These are phyloP conservation scores for Leccinum barrowsii DNA, from an alignment of 768 basidiomycete species.

Conservation along the genomic window DNA sequence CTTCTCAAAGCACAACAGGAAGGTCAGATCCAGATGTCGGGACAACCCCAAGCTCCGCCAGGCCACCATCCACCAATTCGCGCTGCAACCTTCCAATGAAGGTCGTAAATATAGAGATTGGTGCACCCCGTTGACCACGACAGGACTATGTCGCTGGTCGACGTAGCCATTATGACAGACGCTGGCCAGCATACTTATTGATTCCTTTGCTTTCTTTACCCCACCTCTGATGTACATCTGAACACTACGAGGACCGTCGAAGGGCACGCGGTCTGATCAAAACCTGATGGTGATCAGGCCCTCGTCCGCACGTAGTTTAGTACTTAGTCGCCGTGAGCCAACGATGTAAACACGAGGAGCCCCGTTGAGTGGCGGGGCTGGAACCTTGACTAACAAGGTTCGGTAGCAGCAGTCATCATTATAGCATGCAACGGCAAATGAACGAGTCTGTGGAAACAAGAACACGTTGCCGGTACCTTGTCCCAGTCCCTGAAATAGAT, in stretches of 20 bases:
- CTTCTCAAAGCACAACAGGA: conserved; percentile 50
- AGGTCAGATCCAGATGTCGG: conserved; percentile 30
- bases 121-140: conserved; percentile 3
- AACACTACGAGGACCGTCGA: conserved; percentile 9
- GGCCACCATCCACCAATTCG: conserved; percentile 27
- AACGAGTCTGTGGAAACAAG: conserved; percentile 13
- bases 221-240: conserved; percentile 8
- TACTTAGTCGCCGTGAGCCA: conserved; percentile 22
- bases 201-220: conserved; percentile 4
- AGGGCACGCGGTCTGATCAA: conserved; percentile 1
- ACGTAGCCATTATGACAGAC: conserved; percentile 16
- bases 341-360: conserved; percentile 29
- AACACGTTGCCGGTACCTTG: conserved; percentile 15
- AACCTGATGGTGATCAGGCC: conserved; percentile 15
- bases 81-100: conserved; percentile 30
- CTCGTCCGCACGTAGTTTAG: conserved; percentile 13
- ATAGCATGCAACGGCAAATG: conserved; percentile 6
- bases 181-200: conserved; percentile 21
- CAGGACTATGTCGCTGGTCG: conserved; percentile 22
- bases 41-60: conserved; percentile 12
- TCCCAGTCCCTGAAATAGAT: conserved; percentile 7
- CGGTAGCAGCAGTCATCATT: conserved; percentile 14
- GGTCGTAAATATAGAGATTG: background rate
- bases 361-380: conserved; percentile 19
- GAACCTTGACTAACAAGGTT: conserved; percentile 25